These are phyloP conservation scores for Tolypocladium paradoxum DNA, from an alignment of 2,329 filamentous ascomycete genomes.

Conservation along the genomic window DNA sequence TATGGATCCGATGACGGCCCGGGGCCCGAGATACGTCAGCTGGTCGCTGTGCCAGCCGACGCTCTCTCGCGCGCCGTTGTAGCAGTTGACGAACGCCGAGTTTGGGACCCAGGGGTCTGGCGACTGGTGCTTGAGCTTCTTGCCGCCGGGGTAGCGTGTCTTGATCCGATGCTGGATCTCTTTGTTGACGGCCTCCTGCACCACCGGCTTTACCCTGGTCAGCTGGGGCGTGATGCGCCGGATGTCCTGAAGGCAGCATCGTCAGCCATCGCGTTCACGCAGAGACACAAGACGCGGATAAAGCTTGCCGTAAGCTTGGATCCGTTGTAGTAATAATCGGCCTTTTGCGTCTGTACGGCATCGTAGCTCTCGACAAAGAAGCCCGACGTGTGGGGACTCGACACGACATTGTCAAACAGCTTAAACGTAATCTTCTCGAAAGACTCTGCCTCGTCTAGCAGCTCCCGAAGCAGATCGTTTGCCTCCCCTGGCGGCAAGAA, in stretches of 20 bases:
- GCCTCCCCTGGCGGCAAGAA: constrained; percentile 67
- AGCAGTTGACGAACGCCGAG: constrained; percentile 91
- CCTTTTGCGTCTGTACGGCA: constrained; percentile 59
- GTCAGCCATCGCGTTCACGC: not conserved
- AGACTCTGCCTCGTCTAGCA: constrained; percentile 60
- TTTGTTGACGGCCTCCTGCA: constrained; percentile 65
- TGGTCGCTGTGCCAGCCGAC: constrained; percentile 93
- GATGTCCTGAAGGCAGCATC: constrained; percentile 46
- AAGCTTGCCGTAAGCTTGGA: constrained; percentile 47
- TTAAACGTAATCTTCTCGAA: constrained; percentile 69
- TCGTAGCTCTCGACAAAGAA: constrained; percentile 72
- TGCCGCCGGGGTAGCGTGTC: constrained; percentile 53
- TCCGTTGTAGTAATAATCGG: constrained; percentile 81
- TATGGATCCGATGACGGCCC: constrained; percentile 78
- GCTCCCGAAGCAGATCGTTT: constrained; percentile 61
- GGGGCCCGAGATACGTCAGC: constrained; percentile 83
- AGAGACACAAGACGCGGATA: not conserved
- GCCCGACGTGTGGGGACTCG: constrained; percentile 71
- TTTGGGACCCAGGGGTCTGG: constrained; percentile 70
- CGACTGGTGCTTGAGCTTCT: constrained; percentile 70
- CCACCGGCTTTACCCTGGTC: constrained; percentile 53
- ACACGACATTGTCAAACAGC: constrained; percentile 77
- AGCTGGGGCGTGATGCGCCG: constrained; percentile 68
- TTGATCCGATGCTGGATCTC: constrained; percentile 65
- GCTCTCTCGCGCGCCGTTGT: constrained; percentile 66